These are phyloP conservation scores for Neocallimastix lanati DNA, from an alignment of 192 early-diverging fungal genomes.

Conservation along the genomic window DNA sequence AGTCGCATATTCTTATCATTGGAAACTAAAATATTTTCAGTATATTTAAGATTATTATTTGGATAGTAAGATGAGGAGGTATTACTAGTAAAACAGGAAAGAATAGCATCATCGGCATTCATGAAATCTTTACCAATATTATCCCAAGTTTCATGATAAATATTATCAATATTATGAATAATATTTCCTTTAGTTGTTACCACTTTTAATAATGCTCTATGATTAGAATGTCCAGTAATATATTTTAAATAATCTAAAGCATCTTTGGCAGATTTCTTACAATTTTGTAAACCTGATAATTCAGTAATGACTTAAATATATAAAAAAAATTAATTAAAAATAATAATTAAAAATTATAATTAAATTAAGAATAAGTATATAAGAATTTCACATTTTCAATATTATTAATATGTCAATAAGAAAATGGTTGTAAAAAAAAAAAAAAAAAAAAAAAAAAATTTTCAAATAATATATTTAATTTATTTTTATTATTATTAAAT, in stretches of 20 bases:
- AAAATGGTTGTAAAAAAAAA: too few species aligned
- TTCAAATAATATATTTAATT: too few species aligned
- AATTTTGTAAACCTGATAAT: neutral
- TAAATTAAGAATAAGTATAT: too few species aligned
- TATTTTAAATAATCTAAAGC: neutral
- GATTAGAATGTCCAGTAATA: neutral
- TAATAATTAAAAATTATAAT: too few species aligned
- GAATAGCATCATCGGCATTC: neutral
- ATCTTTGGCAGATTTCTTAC: neutral
- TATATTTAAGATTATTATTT: neutral
- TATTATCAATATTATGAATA: neutral
- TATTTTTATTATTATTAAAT: too few species aligned
- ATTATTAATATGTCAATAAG: too few species aligned
- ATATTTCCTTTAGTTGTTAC: neutral
- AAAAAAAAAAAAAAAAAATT: too few species aligned
- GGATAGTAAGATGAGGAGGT: neutral
- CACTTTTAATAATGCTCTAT: neutral
- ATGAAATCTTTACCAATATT: neutral
- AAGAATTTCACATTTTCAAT: too few species aligned
- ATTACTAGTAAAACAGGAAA: neutral
- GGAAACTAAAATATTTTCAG: neutral
- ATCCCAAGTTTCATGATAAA: neutral
- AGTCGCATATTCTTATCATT: neutral
- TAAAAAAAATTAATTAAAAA: neutral
- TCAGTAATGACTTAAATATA: neutral